Conservation (phyloP, 2,329 filamentous ascomycete species). For the Mycogone perniciosa region DNA sequence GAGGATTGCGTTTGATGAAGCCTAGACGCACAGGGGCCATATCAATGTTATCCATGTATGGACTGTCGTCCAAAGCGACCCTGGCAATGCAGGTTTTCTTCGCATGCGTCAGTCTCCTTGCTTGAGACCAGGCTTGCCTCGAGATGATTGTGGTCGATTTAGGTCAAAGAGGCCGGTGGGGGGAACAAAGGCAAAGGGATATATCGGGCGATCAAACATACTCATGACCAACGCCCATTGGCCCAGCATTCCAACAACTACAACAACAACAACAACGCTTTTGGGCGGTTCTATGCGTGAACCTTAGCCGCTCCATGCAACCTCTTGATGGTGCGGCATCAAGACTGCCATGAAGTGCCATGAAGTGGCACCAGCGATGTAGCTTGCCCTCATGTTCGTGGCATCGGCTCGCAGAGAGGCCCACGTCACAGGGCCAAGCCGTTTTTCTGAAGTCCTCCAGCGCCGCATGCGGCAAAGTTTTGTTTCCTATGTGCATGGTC, state of each 20-base stretch:
- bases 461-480: slow-evolving; percentile 15
- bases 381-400: slow-evolving; percentile 19
- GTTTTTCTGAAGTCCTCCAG: slow-evolving; percentile 16
- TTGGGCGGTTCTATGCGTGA: not conserved
- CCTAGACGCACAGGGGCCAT: no score
- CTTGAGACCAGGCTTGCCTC: no score
- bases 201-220: slow-evolving; percentile 7
- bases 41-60: no score
- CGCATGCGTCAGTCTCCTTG: no score
- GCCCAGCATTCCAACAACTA: slow-evolving; percentile 5
- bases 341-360: slow-evolving; percentile 6
- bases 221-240: not conserved
- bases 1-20: no score
- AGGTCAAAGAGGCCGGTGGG: no score
- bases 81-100: no score
- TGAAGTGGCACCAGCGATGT: slow-evolving; percentile 23
- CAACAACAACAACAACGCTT: not conserved
- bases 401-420: slow-evolving; percentile 18
- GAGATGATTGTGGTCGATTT: no score
- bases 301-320: not conserved
- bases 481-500: slow-evolving; percentile 23
- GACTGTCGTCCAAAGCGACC: no score
- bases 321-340: not conserved
- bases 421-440: slow-evolving; percentile 16
- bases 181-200: not conserved